A percentile compares a stretch with the other conserved stretches of the same genome.
Conservation (phyloP, 2,329 filamentous ascomycete species). For the Sphaerulina vaccinii region DNA sequence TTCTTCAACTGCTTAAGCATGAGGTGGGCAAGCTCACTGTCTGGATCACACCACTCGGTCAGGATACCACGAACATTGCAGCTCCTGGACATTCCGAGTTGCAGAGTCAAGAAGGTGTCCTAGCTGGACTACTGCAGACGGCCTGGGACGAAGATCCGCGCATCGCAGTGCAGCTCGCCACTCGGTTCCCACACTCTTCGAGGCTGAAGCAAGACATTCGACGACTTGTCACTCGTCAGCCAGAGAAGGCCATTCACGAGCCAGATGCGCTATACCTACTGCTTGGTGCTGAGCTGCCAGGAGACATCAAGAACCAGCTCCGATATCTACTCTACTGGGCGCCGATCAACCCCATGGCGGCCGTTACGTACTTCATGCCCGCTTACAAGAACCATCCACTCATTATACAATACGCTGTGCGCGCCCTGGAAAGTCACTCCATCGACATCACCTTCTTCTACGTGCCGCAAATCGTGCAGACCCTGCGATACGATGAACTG, state of each 20-base stretch:
- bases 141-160: slow-evolving; percentile 86
- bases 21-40: slow-evolving; percentile 81
- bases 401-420: slow-evolving; percentile 94
- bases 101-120: slow-evolving; percentile 42
- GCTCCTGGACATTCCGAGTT: slow-evolving; percentile 33
- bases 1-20: slow-evolving; percentile 76
- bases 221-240: slow-evolving; percentile 75
- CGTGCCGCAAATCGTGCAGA: slow-evolving; percentile 96
- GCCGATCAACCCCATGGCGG: slow-evolving; percentile 86
- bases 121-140: slow-evolving; percentile 64
- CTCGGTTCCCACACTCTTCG: slow-evolving; percentile 70
- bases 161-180: slow-evolving; percentile 80
- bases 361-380: slow-evolving; percentile 89
- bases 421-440: slow-evolving; percentile 86
- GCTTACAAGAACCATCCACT: slow-evolving; percentile 89
- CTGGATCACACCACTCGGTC: slow-evolving; percentile 81
- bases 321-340: slow-evolving; percentile 95
- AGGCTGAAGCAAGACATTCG: slow-evolving; percentile 74
- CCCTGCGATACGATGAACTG: slow-evolving; percentile 84
- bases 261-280: slow-evolving; percentile 81
- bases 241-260: slow-evolving; percentile 76
- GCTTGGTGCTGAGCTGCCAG: slow-evolving; percentile 71
- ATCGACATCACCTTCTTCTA: slow-evolving; percentile 99
- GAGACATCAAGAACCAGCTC: slow-evolving; percentile 78
- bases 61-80: slow-evolving; percentile 46